Base-by-base conservation (phyloP, 129 eudicot species). In the Arctium minus region DNA sequence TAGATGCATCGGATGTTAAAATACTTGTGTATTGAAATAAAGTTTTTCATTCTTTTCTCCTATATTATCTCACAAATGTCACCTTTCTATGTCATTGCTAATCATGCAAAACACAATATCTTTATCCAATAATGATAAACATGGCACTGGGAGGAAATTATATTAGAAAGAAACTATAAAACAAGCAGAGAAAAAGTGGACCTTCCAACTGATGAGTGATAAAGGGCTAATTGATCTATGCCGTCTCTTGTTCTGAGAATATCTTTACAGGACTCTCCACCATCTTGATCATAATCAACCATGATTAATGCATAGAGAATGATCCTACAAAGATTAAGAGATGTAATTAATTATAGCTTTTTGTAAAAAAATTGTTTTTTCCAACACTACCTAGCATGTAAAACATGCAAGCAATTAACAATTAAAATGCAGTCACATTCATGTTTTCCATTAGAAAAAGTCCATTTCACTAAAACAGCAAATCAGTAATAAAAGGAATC, bases 121-220 rank as follows among this genome's bases (percentile, higher is more conserved):
- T 29, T 73, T 56, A 79, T 7, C 29, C 15, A 79, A 74, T 39
- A 53, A 62, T 56, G 74, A 73, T 2, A 33, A 36, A 31, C 72
- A 48, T 38, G 38, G 27, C 46, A 75, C 31, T 32, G n/a, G 38
- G 69, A 69, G 73, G 77, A 17, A 11, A 44, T 60, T 70, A 67
- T 8, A 82, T 32, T 30, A 73, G 17, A 27, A 46, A 15, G 13
- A 36, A 71, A 80, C 38, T 62, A 76, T 17, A 44, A 70, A 53
- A 72, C 44, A 83, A 68, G 73, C 42, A 53, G 70, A 65, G 69
- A 56, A 75, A 70, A 56, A 81, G 56, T 62, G 50, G 50, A 93
- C 99, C 99, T 93, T 82, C 97, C 97, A 75, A 91, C 83, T 22
- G 99, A 96, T 46, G 99, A 91, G 89, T 91, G 90, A 81, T 96